These are phyloP conservation scores for Candolleomyces eurysporus DNA, from an alignment of 768 basidiomycete species.

Conservation along the genomic window DNA sequence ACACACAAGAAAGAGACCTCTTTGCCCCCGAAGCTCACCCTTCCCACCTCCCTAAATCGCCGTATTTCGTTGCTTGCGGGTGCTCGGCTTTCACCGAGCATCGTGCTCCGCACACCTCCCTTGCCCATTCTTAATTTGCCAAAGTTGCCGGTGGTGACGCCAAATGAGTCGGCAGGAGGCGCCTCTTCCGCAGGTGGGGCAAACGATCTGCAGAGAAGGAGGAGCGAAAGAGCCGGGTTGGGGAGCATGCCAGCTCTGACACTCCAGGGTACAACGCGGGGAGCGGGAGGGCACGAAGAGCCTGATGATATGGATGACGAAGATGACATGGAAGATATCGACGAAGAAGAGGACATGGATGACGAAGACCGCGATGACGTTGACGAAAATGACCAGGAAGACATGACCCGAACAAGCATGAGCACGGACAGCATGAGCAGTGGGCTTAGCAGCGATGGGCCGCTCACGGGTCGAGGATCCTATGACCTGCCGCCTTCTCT, in stretches of 20 bases:
- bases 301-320: slow-evolving; percentile 32
- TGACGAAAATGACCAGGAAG: slow-evolving; percentile 22
- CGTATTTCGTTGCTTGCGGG: slow-evolving; percentile 14
- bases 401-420: slow-evolving; percentile 18
- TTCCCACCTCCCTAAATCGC: background rate
- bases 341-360: slow-evolving; percentile 32
- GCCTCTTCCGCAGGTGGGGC: background rate
- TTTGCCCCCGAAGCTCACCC: slow-evolving; percentile 3
- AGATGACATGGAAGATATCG: slow-evolving; percentile 30
- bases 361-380: slow-evolving; percentile 1
- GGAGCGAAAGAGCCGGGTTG: slow-evolving; percentile 38
- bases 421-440: slow-evolving; percentile 12
- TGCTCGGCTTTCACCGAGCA: slow-evolving; percentile 28
- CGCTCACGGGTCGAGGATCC: background rate
- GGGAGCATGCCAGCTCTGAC: slow-evolving; percentile 51
- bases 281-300: slow-evolving; percentile 30
- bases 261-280: slow-evolving; percentile 24
- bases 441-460: slow-evolving; percentile 11
- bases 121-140: slow-evolving; percentile 50
- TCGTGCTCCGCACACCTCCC: slow-evolving; percentile 28
- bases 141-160: slow-evolving; percentile 44
- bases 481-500: slow-evolving; percentile 4
- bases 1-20: background rate
- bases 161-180: background rate
- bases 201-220: slow-evolving; percentile 13